Evolutionary conservation across 2,329 filamentous ascomycete genomes (phyloP).

Genomic region (Stromatinia cepivora): DNA sequence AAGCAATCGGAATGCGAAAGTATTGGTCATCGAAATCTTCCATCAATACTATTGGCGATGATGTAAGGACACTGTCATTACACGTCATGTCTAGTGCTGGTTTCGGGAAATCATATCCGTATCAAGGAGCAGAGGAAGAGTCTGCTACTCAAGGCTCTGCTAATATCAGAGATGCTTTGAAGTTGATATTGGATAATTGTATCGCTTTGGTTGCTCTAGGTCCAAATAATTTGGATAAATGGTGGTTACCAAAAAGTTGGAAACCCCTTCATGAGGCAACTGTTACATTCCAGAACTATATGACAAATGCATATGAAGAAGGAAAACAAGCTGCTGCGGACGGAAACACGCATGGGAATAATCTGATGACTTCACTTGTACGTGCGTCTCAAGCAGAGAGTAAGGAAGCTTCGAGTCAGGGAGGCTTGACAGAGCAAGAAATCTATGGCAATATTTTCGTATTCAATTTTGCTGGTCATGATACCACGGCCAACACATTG

Average conservation of each 20-base stretch:
- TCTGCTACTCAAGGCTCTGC: not conserved
- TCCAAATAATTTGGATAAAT: constrained; percentile 18
- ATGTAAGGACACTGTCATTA: constrained; percentile 14
- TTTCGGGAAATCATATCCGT: constrained; percentile 18
- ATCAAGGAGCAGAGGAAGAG: constrained; percentile 7
- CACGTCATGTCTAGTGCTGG: constrained; percentile 21
- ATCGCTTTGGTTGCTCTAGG: constrained; percentile 13
- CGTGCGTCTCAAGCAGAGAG: constrained; percentile 9
- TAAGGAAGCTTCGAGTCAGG: constrained; percentile 5
- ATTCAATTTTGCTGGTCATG: constrained; percentile 19
- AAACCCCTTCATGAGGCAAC: constrained; percentile 16
- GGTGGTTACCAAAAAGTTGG: constrained; percentile 22
- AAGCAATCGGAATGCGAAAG: constrained; percentile 12
- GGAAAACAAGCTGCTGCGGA: constrained; percentile 10
- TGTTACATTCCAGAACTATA: constrained; percentile 17
- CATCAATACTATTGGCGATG: constrained; percentile 14
- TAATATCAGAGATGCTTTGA: constrained; percentile 7
- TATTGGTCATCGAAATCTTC: constrained; percentile 13
- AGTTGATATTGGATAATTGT: constrained; percentile 20
- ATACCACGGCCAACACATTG: constrained; percentile 9
- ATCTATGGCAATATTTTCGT: constrained; percentile 22
- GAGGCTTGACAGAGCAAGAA: constrained; percentile 18
- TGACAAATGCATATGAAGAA: constrained; percentile 19
- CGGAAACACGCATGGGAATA: not conserved
- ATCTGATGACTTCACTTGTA: constrained; percentile 22